Conservation (phyloP, 495 filamentous ascomycete species). For the Penicillium alfredii region DNA sequence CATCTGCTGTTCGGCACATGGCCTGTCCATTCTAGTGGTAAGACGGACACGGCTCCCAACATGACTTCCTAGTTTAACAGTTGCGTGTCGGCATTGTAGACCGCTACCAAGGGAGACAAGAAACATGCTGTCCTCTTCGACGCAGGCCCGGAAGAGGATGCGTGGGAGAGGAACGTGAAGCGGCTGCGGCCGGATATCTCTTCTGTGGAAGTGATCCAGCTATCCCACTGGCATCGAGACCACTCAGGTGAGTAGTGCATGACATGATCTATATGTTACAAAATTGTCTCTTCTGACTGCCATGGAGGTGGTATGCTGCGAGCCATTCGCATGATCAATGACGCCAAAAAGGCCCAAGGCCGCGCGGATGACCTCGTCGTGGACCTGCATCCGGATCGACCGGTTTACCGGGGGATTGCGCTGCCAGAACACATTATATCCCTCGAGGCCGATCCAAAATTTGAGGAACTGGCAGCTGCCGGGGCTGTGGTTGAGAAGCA, state of each 20-base stretch:
- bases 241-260: conserved; percentile 40
- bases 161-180: conserved; percentile 50
- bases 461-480: conserved; percentile 43
- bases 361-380: conserved; percentile 29
- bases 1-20: conserved; percentile 57
- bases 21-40: conserved; percentile 52
- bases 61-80: too few relatives aligned
- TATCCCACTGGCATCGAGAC: conserved; percentile 66
- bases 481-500: conserved; percentile 44
- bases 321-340: conserved; percentile 43
- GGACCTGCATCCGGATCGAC: conserved; percentile 52
- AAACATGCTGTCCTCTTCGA: conserved; percentile 55
- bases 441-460: conserved; percentile 53
- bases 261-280: too few relatives aligned
- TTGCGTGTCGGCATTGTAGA: conserved; percentile 31
- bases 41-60: conserved; percentile 2
- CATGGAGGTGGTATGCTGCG: conserved; percentile 41
- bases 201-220: conserved; percentile 67
- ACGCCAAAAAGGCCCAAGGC: conserved; percentile 34
- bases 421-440: conserved; percentile 40
- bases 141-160: conserved; percentile 51
- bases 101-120: conserved; percentile 45
- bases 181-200: conserved; percentile 48
- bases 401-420: conserved; percentile 48
- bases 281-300: not conserved